Evolutionary conservation across 176 grass and related monocot species (phyloP).

Genomic region (Stipa capillata): DNA sequence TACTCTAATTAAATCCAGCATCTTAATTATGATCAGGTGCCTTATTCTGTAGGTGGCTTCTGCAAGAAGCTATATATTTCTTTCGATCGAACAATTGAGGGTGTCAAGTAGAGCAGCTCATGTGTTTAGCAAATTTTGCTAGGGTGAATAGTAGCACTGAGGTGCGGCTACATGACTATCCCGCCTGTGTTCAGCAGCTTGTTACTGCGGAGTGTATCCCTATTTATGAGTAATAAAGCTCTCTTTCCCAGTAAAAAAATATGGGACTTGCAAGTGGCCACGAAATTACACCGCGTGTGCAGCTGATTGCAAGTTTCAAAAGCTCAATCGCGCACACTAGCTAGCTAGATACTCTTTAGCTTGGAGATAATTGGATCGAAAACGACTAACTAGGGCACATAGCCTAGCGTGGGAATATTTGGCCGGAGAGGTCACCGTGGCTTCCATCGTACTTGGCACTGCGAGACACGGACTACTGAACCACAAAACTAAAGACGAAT

Average conservation of each 20-base stretch:
- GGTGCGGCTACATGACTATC: no score
- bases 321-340: neutral
- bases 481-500: no score
- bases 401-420: neutral
- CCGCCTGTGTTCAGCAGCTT: no score
- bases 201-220: no score
- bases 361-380: neutral
- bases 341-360: neutral
- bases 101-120: no score
- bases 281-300: neutral
- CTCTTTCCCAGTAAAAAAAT: no score
- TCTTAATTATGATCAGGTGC: no score
- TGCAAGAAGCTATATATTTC: neutral
- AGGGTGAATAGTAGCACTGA: no score
- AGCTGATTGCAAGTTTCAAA: neutral
- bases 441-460: neutral
- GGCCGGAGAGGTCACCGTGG: neutral
- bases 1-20: neutral
- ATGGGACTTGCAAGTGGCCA: neutral
- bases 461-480: no score
- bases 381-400: neutral
- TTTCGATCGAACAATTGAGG: neutral
- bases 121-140: no score
- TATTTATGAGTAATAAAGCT: no score
- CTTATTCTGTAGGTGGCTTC: neutral